A percentile compares a stretch with the other conserved stretches of the same genome.
Conservation (phyloP, 805 yeast species). For the Yamadazyma tumulicola region DNA sequence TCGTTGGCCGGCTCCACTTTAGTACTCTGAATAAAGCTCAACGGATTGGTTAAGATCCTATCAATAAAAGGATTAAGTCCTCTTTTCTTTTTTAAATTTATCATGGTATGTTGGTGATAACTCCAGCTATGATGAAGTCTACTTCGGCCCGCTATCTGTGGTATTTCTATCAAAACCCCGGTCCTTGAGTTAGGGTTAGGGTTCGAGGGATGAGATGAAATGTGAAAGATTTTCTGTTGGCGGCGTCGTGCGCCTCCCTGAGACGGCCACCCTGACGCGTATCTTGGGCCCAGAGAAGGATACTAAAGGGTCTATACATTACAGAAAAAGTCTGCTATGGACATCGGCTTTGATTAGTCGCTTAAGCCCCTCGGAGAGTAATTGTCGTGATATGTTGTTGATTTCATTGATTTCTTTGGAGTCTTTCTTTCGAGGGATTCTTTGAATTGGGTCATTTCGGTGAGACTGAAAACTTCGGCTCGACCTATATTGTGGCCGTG, state of each 20-base stretch:
- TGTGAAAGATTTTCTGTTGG: too few relatives aligned
- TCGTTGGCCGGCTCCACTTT: slow-evolving; percentile 12
- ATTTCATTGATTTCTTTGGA: slow-evolving; percentile 4
- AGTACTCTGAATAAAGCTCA: slow-evolving; percentile 14
- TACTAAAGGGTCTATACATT: background rate
- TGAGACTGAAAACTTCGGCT: too few relatives aligned
- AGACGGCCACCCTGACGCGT: too few relatives aligned
- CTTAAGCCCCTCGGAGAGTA: slow-evolving; percentile 4
- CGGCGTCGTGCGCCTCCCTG: too few relatives aligned
- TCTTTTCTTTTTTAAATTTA: slow-evolving; percentile 10
- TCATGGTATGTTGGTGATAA: slow-evolving; percentile 2
- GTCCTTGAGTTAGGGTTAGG: background rate
- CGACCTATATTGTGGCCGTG: too few relatives aligned
- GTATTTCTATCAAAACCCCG: background rate
- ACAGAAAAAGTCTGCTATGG: slow-evolving; percentile 3
- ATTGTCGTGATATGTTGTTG: slow-evolving; percentile 1
- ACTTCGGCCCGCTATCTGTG: background rate
- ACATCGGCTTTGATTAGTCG: slow-evolving; percentile 8
- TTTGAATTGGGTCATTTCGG: too few relatives aligned
- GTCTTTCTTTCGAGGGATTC: too few relatives aligned
- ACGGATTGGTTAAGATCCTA: slow-evolving; percentile 12
- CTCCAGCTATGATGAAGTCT: too few relatives aligned
- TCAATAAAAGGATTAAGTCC: slow-evolving; percentile 13
- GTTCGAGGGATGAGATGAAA: background rate
- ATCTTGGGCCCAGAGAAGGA: too few relatives aligned